Base-by-base conservation (phyloP, 345 rosid genomes). In the Bretschneidera sinensis region DNA sequence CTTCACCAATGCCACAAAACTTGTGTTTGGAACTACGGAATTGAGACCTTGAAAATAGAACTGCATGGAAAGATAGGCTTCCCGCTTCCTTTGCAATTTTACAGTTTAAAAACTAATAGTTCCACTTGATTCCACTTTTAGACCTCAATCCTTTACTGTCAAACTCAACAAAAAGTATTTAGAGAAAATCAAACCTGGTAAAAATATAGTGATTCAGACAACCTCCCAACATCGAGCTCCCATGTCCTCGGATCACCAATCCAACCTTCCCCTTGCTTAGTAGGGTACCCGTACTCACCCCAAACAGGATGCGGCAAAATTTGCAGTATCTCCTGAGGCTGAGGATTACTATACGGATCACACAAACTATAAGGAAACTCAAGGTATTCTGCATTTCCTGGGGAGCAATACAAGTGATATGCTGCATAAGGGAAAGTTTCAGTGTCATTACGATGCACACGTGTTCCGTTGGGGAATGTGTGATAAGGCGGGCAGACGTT, bases 291-390 rank as follows among this genome's bases (percentile, higher is more conserved):
- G 47, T 67, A 78, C 49, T 73, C 65, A 48, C 65, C 78, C 85
- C 85, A 81, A 15, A 78, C 69, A 0, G 80, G 80, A 57, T 78
- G 78, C 3, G 85, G 83, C 57, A 81, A 60, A 39, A 81, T 72
- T 67, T 81, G 85, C 55, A 78, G 48, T 64, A 78, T 78, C 64
- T 78, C 83, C 54, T 81, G 85, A 48, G 85, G 72, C 39, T 81
- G 85, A 49, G 85, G 85, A 60, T 81, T 78, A 69, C 85, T 78
- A 16, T 78, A 75, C 34, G 85, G 83, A 51, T 81, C 83, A 16
- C 85, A 75, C 23, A 66, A 54, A 1, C 67, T 71, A 19, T 55
- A 58, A 1, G 82, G 85, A 18, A 25, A 14, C 61, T 78, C 80
- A 10, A 73, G 76, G 14, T 55, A 65, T 57, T 64, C 68, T 49